phyloP scores from a whole-genome alignment of 129 eudicot genomes.

The Ambrosia artemisiifolia region DNA sequence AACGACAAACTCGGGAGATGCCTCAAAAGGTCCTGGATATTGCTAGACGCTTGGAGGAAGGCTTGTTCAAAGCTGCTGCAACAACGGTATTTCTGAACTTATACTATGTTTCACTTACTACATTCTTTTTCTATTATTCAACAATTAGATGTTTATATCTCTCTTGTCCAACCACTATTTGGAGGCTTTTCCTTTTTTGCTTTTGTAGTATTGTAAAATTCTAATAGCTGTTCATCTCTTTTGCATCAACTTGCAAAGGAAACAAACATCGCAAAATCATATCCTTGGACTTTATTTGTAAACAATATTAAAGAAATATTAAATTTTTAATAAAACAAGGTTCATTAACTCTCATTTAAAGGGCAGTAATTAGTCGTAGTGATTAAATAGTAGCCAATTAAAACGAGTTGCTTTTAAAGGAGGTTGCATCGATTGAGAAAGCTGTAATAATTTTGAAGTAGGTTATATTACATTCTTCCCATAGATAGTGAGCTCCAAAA shows the following conservation, averaged over 20 bases:
- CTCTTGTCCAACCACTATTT: background rate
- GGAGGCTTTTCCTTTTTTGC: conserved; percentile 4
- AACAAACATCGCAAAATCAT: conserved; percentile 1
- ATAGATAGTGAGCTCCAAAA: no score
- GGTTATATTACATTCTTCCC: background rate
- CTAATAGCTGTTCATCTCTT: background rate
- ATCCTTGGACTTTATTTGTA: background rate
- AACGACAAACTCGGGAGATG: conserved; percentile 43
- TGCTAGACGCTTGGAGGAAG: conserved; percentile 78
- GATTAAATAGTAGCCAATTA: no score
- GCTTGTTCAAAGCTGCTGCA: conserved; percentile 55
- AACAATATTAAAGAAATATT: no score
- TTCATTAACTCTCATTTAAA: background rate
- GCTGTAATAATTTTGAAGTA: background rate
- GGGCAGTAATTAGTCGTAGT: no score
- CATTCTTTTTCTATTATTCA: background rate
- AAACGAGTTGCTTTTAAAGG: no score
- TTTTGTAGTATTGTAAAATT: background rate
- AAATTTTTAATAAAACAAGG: background rate
- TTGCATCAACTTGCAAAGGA: conserved; percentile 8
- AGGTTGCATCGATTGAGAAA: no score
- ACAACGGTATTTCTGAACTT: conserved; percentile 44
- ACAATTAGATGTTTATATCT: background rate
- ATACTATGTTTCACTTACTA: background rate
- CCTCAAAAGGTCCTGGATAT: conserved; percentile 52